Conservation (phyloP, 352 stramenopile species). For the Paralagenidium karlingii region DNA sequence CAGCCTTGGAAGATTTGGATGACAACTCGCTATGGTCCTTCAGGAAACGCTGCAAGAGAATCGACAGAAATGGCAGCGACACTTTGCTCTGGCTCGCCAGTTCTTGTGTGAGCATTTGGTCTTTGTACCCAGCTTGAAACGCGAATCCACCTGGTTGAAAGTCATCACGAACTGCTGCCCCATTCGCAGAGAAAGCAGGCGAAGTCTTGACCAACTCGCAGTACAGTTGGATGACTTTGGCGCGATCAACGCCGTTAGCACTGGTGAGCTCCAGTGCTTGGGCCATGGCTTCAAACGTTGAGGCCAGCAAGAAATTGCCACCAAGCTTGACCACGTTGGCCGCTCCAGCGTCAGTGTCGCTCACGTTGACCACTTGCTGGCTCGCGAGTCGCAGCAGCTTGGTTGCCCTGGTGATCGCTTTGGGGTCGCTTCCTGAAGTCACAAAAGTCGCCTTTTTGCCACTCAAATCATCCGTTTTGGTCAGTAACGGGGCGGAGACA, state of each 20-base stretch:
- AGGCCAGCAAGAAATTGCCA: slow-evolving; percentile 72
- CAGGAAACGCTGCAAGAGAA: slow-evolving; percentile 57
- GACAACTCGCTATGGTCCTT: too few relatives aligned
- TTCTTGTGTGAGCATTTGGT: slow-evolving; percentile 44
- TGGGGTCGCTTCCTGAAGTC: slow-evolving; percentile 23
- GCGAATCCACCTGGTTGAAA: slow-evolving; percentile 59
- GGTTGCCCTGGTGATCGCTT: slow-evolving; percentile 18
- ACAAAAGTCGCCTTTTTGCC: slow-evolving; percentile 57
- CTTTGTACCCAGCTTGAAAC: slow-evolving; percentile 62
- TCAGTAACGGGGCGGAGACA: slow-evolving; percentile 54
- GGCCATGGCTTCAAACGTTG: slow-evolving; percentile 65
- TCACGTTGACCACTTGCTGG: slow-evolving; percentile 29
- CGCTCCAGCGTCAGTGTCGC: slow-evolving; percentile 33
- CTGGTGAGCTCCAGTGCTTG: slow-evolving; percentile 57
- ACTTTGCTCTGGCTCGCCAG: slow-evolving; percentile 33
- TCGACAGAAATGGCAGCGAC: slow-evolving; percentile 68
- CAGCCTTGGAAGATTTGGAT: too few relatives aligned
- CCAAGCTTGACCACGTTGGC: slow-evolving; percentile 71
- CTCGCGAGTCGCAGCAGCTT: slow-evolving; percentile 26
- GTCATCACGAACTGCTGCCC: slow-evolving; percentile 60
- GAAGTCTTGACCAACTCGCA: slow-evolving; percentile 73
- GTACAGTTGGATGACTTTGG: slow-evolving; percentile 63
- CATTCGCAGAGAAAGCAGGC: slow-evolving; percentile 69
- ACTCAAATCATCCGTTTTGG: slow-evolving; percentile 52
- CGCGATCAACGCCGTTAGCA: slow-evolving; percentile 56